Base-by-base conservation (phyloP, 2,329 filamentous ascomycete species). In the Basipetospora chlamydospora region DNA sequence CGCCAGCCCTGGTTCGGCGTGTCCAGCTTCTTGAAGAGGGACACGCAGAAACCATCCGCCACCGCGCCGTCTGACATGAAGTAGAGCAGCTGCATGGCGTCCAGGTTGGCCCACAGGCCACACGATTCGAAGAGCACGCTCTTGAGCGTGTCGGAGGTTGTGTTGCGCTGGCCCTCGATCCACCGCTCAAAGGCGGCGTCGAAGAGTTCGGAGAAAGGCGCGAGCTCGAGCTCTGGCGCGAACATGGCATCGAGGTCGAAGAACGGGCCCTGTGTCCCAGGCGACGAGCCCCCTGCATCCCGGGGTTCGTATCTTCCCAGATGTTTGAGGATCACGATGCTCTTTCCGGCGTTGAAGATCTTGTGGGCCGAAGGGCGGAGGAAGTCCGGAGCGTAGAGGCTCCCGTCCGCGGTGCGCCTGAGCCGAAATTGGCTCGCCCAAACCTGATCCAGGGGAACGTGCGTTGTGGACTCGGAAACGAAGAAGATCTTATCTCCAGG, bases 261-360 rank as follows among this genome's bases (percentile, higher is more conserved):
- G 11, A 46, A 56, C 23, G 59, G 65, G 42, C 66, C 67, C 36
- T 41, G 53, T 28, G 28, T 20, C 22, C 26, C 26, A n/a, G n/a
- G n/a, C 9, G 26, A 17, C 5, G 22, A 22, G 22, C 23, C 17
- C 15, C n/a, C 41, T 55, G 39, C 38, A 51, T 49, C 52, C 39
- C 43, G 47, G 46, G 49, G 33, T 56, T 46, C 52, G 41, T 69
- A 63, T 38, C 67, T 63, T 28, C 76, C 73, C 9, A 94, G 63
- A 33, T 79, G 71, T 41, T 77, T 78, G n/a, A 95, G 59, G 30
- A 95, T 80, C 1, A 90, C 73, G 38, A 90, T 77, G 47, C 80
- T 92, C 56, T 95, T 95, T 0, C 88, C 88, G 2, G 84, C 78
- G 1, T 78, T 85, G 47, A 94, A 88, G 26, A 95, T 84, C 42